Base-by-base conservation (phyloP, 495 filamentous ascomycete genomes). In the Tuber microsphaerosporum region DNA sequence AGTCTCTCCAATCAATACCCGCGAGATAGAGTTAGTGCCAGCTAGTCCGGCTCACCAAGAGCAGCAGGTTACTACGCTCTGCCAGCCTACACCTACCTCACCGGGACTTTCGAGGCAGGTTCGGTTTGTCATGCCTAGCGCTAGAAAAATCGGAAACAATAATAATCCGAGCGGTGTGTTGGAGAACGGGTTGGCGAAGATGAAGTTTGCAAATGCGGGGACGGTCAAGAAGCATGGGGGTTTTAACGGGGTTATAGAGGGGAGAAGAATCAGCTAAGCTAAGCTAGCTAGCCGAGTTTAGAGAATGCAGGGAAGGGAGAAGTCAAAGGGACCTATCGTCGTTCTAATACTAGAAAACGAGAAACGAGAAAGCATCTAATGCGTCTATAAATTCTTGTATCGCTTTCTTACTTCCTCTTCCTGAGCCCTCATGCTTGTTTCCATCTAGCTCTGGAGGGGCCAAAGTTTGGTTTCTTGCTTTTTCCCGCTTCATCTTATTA, bases 171-270 rank as follows among this genome's bases (percentile, higher is more conserved):
- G 77, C 26, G 77, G 77, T 16, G 77, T 79, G 37, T 68, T 79
- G 51, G 77, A 79, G 39, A 79, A 71, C 26, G 77, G 77, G 22
- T 68, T 79, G n/a, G 77, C 77, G 9, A 79, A 79, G 39, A 79
- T 79, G 77, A 79, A 79, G 70, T 79, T 79, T 73, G 73, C 76
- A 17, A 79, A 75, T 37, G n/a, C 56, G 56, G 56, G 56, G n/a
- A 31, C 56, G 9, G n/a, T 56, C 34, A 75, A 68, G 46, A 79
- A 73, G 51, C 72, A 41, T 19, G 76, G 73, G 65, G 42, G 72
- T 12, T 75, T 79, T 75, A 65, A 65, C 26, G 56, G 56, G 56
- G 56, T 31, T 65, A 65, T 65, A 4, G 56, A 65, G 17, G 56
- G 56, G 56, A 31, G 56, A 31, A 65, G 56, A 65, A n/a, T 65